A percentile compares a stretch with the other conserved stretches of the same genome.
phyloP scores from a whole-genome alignment of 805 yeast species.

The Metschnikowia shivogae region DNA sequence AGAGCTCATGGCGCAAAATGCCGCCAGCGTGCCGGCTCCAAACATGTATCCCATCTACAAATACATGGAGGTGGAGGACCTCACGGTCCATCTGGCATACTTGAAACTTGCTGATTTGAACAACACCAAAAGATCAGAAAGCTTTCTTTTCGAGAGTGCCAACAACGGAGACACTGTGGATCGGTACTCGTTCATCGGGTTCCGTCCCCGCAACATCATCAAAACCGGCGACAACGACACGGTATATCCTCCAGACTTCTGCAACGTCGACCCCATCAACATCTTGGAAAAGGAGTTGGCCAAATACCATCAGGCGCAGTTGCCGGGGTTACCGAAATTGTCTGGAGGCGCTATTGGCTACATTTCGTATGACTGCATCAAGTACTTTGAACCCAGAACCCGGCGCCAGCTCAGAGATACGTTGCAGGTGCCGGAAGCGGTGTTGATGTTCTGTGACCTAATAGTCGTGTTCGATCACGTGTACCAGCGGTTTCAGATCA shows the following conservation, averaged over 20 bases:
- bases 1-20: constrained; percentile 20
- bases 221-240: constrained; percentile 68
- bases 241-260: constrained; percentile 21
- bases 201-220: constrained; percentile 75
- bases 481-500: constrained; percentile 86
- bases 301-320: constrained; percentile 59
- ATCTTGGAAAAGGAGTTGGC: constrained; percentile 72
- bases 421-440: constrained; percentile 84
- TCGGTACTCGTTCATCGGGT: constrained; percentile 88
- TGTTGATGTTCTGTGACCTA: constrained; percentile 85
- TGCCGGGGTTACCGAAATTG: constrained; percentile 78
- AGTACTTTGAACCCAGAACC: constrained; percentile 94
- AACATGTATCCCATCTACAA: constrained; percentile 82
- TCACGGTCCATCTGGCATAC: constrained; percentile 90
- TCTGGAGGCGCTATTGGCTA: constrained; percentile 98
- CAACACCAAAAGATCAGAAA: constrained; percentile 48
- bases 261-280: constrained; percentile 74
- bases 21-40: constrained; percentile 27
- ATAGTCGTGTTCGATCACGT: constrained; percentile 93
- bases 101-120: constrained; percentile 71
- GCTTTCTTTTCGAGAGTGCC: constrained; percentile 87
- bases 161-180: constrained; percentile 84
- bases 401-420: constrained; percentile 71
- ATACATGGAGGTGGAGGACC: constrained; percentile 66
- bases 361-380: constrained; percentile 92